Conservation (phyloP, 2,329 filamentous ascomycete genomes). For the Ceratocystis cubensis region DNA sequence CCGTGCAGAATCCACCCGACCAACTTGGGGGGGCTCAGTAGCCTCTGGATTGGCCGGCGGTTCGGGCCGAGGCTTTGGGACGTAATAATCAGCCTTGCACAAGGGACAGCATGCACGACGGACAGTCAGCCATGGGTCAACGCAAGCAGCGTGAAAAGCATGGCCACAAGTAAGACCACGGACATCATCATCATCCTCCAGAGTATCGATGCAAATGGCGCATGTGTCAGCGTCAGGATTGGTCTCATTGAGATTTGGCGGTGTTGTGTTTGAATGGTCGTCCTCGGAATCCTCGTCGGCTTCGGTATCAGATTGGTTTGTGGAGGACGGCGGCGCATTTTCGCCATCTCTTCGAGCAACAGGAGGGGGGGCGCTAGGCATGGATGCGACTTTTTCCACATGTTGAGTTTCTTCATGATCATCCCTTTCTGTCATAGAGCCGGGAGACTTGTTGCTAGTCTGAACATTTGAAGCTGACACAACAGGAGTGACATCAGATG, state of each 20-base stretch:
- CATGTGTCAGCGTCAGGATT: constrained; percentile 74
- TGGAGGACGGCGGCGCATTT: background rate
- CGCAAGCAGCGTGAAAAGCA: constrained; percentile 88
- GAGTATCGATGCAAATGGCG: constrained; percentile 86
- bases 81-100: constrained; percentile 96
- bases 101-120: constrained; percentile 90
- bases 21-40: constrained; percentile 27
- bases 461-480: background rate
- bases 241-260: constrained; percentile 56
- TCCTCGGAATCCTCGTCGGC: constrained; percentile 59
- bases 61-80: constrained; percentile 68
- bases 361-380: constrained; percentile 13
- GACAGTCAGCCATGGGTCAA: constrained; percentile 93
- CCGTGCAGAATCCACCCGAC: constrained; percentile 37
- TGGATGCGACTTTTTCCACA: constrained; percentile 15
- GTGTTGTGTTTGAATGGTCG: constrained; percentile 67
- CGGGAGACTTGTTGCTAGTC: background rate
- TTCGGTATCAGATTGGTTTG: constrained; percentile 30
- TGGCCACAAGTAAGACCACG: constrained; percentile 93
- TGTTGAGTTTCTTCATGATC: constrained; percentile 23
- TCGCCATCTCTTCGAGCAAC: constrained; percentile 14
- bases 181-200: constrained; percentile 93
- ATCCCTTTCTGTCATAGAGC: constrained; percentile 21
- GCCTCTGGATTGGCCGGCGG: constrained; percentile 28
- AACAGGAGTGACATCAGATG: background rate